Evolutionary conservation across 805 yeast species (phyloP).

Genomic region (Cyberlindnera sargentensis): DNA sequence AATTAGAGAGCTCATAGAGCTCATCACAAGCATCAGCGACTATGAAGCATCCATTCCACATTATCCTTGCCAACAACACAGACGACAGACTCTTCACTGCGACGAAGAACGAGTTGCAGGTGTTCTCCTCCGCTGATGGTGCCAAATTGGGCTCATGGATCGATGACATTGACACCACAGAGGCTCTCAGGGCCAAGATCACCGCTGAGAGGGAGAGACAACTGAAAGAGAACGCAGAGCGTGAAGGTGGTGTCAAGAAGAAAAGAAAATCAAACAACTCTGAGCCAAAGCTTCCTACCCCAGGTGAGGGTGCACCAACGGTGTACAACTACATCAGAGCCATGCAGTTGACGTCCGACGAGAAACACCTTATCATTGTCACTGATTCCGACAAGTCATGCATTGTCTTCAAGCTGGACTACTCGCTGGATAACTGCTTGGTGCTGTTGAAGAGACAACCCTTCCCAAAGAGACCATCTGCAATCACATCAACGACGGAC

Average conservation of each 20-base stretch:
- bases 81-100: conserved; percentile 49
- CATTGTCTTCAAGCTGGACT: conserved; percentile 43
- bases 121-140: conserved; percentile 35
- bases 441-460: conserved; percentile 58
- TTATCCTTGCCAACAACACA: conserved; percentile 35
- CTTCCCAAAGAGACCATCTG: conserved; percentile 90
- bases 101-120: conserved; percentile 53
- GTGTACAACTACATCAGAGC: conserved; percentile 63
- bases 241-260: conserved; percentile 28
- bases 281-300: conserved; percentile 49
- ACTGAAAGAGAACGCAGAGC: conserved; percentile 19
- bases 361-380: conserved; percentile 52
- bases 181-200: conserved; percentile 41
- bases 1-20: no score
- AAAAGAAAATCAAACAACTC: conserved; percentile 29
- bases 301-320: conserved; percentile 66
- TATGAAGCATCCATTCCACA: conserved; percentile 71
- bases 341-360: conserved; percentile 46
- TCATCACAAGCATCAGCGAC: not conserved
- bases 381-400: conserved; percentile 83
- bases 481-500: conserved; percentile 62
- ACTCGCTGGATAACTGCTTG: conserved; percentile 30
- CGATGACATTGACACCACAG: conserved; percentile 47
- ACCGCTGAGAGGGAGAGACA: conserved; percentile 31
- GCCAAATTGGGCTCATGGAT: conserved; percentile 51